Conservation (phyloP, 495 filamentous ascomycete species). For the Hypoxylon rickii region DNA sequence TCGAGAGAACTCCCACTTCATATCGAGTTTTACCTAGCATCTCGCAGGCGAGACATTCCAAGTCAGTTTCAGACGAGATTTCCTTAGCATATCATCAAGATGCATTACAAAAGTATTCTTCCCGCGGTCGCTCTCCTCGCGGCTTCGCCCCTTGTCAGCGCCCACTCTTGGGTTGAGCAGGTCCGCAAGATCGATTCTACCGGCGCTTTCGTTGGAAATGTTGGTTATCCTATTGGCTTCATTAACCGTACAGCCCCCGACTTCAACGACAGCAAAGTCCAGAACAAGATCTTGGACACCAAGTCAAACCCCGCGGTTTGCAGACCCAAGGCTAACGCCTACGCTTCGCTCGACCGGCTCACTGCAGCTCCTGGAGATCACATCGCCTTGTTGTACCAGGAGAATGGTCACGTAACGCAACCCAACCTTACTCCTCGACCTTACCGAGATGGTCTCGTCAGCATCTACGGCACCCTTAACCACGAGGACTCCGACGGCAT, state of each 20-base stretch:
- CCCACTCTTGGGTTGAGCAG: slow-evolving; percentile 82
- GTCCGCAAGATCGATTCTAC: slow-evolving; percentile 69
- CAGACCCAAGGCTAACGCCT: slow-evolving; percentile 59
- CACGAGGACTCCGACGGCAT: slow-evolving; percentile 64
- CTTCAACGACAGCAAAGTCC: slow-evolving; percentile 52
- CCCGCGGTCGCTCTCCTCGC: slow-evolving; percentile 40
- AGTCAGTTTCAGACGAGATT: slow-evolving; percentile 19
- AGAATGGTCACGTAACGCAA: slow-evolving; percentile 86
- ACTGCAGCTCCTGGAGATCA: slow-evolving; percentile 67
- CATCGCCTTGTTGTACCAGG: slow-evolving; percentile 74
- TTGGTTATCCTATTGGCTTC: slow-evolving; percentile 71
- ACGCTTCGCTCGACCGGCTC: slow-evolving; percentile 62
- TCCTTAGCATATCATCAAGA: not conserved
- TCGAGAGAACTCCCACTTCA: not conserved
- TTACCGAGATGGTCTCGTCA: slow-evolving; percentile 71
- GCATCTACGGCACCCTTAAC: slow-evolving; percentile 73
- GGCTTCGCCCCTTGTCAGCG: slow-evolving; percentile 45
- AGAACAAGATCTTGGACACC: slow-evolving; percentile 49
- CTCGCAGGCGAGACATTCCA: slow-evolving; percentile 32
- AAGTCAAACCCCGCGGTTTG: slow-evolving; percentile 41
- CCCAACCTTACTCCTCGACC: slow-evolving; percentile 66
- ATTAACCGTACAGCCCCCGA: slow-evolving; percentile 52
- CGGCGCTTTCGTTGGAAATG: slow-evolving; percentile 70
- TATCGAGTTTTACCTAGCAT: slow-evolving; percentile 5
- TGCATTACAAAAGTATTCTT: slow-evolving; percentile 18